Evolutionary conservation across 345 rosid species (phyloP).

Genomic region (Sisymbrium altissimum): DNA sequence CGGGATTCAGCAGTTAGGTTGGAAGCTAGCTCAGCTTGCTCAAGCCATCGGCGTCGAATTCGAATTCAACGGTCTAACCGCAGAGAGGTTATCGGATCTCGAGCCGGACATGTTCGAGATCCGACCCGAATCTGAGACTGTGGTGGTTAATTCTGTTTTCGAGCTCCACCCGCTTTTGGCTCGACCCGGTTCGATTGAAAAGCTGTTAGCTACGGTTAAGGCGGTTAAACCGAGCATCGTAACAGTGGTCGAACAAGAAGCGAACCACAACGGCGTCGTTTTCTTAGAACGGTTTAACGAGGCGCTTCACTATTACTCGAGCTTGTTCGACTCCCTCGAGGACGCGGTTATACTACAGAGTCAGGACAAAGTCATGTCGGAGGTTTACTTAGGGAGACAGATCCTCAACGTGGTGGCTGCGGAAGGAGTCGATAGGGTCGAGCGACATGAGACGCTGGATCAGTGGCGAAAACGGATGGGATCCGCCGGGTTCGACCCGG

Average conservation of each 20-base stretch:
- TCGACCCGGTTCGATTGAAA: conserved; percentile 37
- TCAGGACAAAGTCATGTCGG: conserved; percentile 63
- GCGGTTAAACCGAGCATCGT: conserved; percentile 60
- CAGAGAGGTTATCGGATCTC: conserved; percentile 56
- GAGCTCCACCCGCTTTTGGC: conserved; percentile 60
- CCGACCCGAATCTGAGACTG: conserved; percentile 50
- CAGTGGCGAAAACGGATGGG: conserved; percentile 59
- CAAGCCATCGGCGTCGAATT: conserved; percentile 61
- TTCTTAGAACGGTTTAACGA: conserved; percentile 71
- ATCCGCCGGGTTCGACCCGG: conserved; percentile 55
- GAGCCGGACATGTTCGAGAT: conserved; percentile 78
- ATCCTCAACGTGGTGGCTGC: conserved; percentile 66
- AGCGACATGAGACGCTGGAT: conserved; percentile 70
- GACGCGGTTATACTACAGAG: conserved; percentile 48
- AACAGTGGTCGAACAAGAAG: conserved; percentile 82
- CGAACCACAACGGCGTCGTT: conserved; percentile 63
- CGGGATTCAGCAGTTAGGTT: conserved; percentile 55
- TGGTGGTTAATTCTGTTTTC: conserved; percentile 74
- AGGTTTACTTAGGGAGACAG: conserved; percentile 64
- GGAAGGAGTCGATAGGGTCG: conserved; percentile 64
- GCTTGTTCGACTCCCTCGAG: conserved; percentile 80
- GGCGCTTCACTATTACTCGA: conserved; percentile 71
- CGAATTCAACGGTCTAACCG: conserved; percentile 52
- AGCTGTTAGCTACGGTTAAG: conserved; percentile 59
- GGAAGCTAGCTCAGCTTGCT: conserved; percentile 67